These are phyloP conservation scores for Amanita pallidorosea DNA, from an alignment of 768 basidiomycete genomes.

Conservation along the genomic window DNA sequence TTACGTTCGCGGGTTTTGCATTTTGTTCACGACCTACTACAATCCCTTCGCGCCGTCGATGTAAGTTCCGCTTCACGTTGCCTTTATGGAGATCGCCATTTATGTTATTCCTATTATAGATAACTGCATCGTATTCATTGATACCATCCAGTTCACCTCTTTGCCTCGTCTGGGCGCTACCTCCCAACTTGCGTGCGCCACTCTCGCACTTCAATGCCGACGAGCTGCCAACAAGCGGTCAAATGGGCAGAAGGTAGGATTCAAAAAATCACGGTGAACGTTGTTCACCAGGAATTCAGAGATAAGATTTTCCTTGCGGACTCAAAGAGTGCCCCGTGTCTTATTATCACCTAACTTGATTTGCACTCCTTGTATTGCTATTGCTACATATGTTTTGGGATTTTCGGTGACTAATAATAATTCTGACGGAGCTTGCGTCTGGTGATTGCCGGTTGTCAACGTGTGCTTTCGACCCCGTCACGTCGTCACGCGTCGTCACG, in stretches of 20 bases:
- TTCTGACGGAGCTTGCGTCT: neutral
- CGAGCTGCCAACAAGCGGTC: constrained; percentile 27
- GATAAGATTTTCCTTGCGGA: constrained; percentile 41
- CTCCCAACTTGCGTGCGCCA: constrained; percentile 30
- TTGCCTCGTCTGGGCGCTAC: constrained; percentile 47
- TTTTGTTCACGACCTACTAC: constrained; percentile 55
- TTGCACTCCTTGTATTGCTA: neutral
- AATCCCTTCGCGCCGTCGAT: constrained; percentile 48
- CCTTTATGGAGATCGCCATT: constrained; percentile 4
- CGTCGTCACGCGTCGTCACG: constrained; percentile 1
- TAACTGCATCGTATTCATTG: constrained; percentile 52
- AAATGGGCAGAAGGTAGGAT: constrained; percentile 28
- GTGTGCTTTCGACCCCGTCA: constrained; percentile 9
- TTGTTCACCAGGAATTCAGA: constrained; percentile 15
- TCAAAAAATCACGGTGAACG: neutral
- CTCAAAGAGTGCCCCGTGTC: constrained; percentile 38
- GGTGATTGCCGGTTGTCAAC: constrained; percentile 5
- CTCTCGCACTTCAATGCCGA: constrained; percentile 28
- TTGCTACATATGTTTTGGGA: neutral
- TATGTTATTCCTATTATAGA: constrained; percentile 21
- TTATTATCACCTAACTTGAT: constrained; percentile 40
- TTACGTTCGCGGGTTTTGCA: constrained; percentile 48
- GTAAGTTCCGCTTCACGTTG: constrained; percentile 25
- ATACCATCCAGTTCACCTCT: constrained; percentile 49
- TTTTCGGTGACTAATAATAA: neutral